Conservation (phyloP, 202 grass and related monocot species). For the Bolboschoenoplectus hybrid region DNA sequence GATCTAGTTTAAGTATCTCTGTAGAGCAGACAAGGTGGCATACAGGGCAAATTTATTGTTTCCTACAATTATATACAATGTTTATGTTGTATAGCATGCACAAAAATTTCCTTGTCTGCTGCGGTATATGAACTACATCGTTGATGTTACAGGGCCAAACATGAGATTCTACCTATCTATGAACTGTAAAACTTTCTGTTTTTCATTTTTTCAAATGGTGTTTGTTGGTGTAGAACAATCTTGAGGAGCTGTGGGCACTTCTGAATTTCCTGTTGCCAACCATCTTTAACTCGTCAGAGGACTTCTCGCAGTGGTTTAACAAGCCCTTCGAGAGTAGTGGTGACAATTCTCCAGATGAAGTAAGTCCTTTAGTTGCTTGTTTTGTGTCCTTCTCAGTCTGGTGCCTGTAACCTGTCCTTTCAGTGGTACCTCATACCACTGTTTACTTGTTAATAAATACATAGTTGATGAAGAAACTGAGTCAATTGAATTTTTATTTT, state of each 20-base stretch:
- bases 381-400: constrained; percentile 29
- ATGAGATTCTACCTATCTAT: constrained; percentile 25
- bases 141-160: background rate
- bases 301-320: constrained; percentile 99
- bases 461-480: background rate
- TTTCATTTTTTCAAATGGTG: constrained; percentile 28
- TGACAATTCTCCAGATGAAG: constrained; percentile 90
- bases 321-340: constrained; percentile 92
- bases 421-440: background rate
- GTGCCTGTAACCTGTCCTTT: constrained; percentile 20
- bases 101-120: background rate
- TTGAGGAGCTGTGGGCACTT: constrained; percentile 99
- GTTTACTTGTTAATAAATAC: background rate
- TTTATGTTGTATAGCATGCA: background rate
- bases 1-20: constrained; percentile 1
- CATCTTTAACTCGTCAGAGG: constrained; percentile 99
- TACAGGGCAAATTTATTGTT: background rate
- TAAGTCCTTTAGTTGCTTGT: constrained; percentile 35
- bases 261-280: constrained; percentile 91
- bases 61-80: background rate
- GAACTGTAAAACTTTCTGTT: background rate
- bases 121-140: background rate
- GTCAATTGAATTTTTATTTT: background rate
- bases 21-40: background rate
- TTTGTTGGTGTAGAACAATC: constrained; percentile 84